These are phyloP conservation scores for Aaosphaeria pasadenensis DNA, from an alignment of 2,329 filamentous ascomycete genomes.

Conservation along the genomic window DNA sequence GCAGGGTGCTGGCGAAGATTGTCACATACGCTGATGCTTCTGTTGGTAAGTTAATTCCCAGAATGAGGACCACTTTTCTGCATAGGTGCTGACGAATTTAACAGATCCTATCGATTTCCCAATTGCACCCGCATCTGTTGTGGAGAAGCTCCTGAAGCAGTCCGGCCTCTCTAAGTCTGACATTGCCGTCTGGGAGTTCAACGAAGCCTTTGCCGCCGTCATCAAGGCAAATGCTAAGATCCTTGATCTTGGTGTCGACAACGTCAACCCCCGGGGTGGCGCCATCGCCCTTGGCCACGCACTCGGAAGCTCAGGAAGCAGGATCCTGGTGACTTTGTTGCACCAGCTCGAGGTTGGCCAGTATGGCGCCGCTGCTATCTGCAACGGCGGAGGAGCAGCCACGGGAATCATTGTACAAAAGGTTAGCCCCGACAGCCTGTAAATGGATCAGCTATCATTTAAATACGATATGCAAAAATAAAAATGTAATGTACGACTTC, in stretches of 20 bases:
- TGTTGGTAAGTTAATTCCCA: conserved; percentile 42
- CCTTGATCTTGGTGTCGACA: conserved; percentile 72
- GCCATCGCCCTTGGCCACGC: conserved; percentile 92
- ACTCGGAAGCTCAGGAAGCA: conserved; percentile 86
- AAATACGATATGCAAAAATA: conserved; percentile 2
- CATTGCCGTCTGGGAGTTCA: conserved; percentile 96
- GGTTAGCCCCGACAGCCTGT: conserved; percentile 42
- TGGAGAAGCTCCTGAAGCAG: conserved; percentile 81
- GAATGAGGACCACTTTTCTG: background rate
- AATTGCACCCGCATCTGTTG: conserved; percentile 85
- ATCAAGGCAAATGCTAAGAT: conserved; percentile 96
- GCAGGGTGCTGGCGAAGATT: conserved; percentile 82
- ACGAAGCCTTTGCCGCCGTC: conserved; percentile 94
- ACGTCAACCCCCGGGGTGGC: conserved; percentile 84
- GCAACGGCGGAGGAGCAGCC: conserved; percentile 92
- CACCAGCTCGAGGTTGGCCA: conserved; percentile 90
- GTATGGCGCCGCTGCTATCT: conserved; percentile 94
- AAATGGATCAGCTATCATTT: background rate
- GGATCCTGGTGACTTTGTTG: conserved; percentile 84
- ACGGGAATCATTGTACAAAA: conserved; percentile 89
- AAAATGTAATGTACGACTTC: background rate
- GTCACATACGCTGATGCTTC: conserved; percentile 86
- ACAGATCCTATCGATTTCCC: conserved; percentile 87
- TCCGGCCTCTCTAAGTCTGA: conserved; percentile 90
- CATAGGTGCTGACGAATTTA: background rate